These are phyloP conservation scores for Brassica hybrid DNA, from an alignment of 441 rosid species.

Conservation along the genomic window DNA sequence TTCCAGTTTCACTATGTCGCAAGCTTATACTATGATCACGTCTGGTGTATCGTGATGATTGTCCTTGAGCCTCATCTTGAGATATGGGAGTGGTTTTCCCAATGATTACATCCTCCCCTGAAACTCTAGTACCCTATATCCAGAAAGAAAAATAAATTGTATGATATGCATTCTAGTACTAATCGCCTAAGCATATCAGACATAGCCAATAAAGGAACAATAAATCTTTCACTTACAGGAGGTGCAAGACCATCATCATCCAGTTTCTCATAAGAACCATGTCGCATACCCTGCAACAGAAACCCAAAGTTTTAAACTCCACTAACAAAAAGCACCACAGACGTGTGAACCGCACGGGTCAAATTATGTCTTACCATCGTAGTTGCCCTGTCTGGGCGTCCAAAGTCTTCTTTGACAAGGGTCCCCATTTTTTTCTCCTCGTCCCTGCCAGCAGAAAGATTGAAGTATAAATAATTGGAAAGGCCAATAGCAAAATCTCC, in stretches of 20 bases:
- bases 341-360: not conserved
- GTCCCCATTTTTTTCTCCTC: too few species aligned
- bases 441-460: conserved; percentile 57
- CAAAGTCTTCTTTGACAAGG: conserved; percentile 99
- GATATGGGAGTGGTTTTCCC: too few species aligned
- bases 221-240: conserved; percentile 63
- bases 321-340: conserved; percentile 24
- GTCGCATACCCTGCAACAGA: conserved; percentile 89
- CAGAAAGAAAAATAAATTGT: conserved; percentile 16
- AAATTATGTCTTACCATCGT: conserved; percentile 70
- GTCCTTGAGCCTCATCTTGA: too few species aligned
- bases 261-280: too few species aligned
- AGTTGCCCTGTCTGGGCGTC: conserved; percentile 88
- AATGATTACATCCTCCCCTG: too few species aligned
- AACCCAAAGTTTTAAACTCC: conserved; percentile 30
- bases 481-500: conserved; percentile 18
- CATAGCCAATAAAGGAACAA: not conserved
- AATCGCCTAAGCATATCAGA: conserved; percentile 25
- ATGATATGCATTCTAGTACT: not conserved
- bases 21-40: conserved; percentile 98
- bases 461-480: conserved; percentile 22
- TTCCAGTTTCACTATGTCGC: conserved; percentile 97
- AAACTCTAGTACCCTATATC: conserved; percentile 89
- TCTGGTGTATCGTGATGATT: too few species aligned
- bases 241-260: conserved; percentile 99